A percentile compares a stretch with the other conserved stretches of the same genome.
These are phyloP conservation scores for Aspergillus ibericus DNA, from an alignment of 2,329 filamentous ascomycete genomes.

Conservation along the genomic window DNA sequence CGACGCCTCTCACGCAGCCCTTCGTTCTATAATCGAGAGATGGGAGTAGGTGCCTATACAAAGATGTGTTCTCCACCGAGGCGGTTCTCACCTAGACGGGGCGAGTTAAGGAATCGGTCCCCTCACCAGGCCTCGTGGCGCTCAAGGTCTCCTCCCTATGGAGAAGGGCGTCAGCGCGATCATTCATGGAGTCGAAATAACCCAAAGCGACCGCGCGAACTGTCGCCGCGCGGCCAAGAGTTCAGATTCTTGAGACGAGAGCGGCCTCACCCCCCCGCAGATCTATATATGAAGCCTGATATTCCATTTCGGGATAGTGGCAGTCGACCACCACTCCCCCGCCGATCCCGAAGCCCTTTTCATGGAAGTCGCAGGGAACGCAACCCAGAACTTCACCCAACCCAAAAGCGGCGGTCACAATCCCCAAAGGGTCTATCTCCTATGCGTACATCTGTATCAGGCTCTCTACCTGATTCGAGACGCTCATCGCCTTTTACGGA, in stretches of 20 bases:
- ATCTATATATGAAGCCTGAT: slow-evolving; percentile 31
- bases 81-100: slow-evolving; percentile 42
- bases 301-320: slow-evolving; percentile 30
- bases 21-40: slow-evolving; percentile 37
- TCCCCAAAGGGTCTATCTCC: slow-evolving; percentile 48
- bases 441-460: slow-evolving; percentile 53
- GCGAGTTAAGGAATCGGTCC: slow-evolving; percentile 39
- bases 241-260: slow-evolving; percentile 37
- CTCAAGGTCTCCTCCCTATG: slow-evolving; percentile 43
- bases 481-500: slow-evolving; percentile 62
- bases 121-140: slow-evolving; percentile 38
- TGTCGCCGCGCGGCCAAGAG: slow-evolving; percentile 36
- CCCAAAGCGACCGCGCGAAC: slow-evolving; percentile 38
- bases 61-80: slow-evolving; percentile 41
- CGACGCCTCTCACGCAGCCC: slow-evolving; percentile 48
- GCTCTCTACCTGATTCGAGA: slow-evolving; percentile 59
- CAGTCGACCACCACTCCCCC: slow-evolving; percentile 39
- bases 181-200: slow-evolving; percentile 33
- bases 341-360: slow-evolving; percentile 56
- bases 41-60: slow-evolving; percentile 31
- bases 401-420: slow-evolving; percentile 53
- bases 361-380: slow-evolving; percentile 52
- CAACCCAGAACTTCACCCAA: slow-evolving; percentile 49
- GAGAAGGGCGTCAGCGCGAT: slow-evolving; percentile 31
- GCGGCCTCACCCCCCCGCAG: slow-evolving; percentile 28